phyloP scores from a whole-genome alignment of 2,329 filamentous ascomycete genomes.

The Colletotrichum cereale region DNA sequence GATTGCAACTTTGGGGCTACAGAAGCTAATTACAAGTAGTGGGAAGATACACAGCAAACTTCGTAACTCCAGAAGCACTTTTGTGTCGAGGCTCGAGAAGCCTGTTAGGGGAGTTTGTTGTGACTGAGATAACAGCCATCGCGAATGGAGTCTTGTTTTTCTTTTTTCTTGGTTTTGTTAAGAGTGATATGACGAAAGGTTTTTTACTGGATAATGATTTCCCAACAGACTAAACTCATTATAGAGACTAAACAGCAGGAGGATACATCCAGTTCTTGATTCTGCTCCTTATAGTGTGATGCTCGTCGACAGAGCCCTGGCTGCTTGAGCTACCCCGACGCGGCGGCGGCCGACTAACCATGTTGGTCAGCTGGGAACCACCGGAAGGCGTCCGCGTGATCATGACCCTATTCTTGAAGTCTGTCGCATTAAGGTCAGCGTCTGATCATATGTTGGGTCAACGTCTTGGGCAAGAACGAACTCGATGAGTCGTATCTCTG shows the following conservation, averaged over 20 bases:
- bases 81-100: neutral
- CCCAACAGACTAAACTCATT: neutral
- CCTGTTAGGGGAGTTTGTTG: neutral
- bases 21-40: neutral
- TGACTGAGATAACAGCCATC: too few species aligned
- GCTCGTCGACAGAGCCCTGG: constrained; percentile 22
- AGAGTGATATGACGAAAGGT: fast-evolving
- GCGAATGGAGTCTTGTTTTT: neutral
- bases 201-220: neutral
- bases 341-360: constrained; percentile 9
- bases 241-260: neutral
- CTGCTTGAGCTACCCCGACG: constrained; percentile 32
- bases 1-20: neutral
- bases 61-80: neutral
- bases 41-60: neutral
- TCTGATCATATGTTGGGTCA: neutral
- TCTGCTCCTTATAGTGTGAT: constrained; percentile 17
- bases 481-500: constrained; percentile 31
- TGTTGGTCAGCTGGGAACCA: constrained; percentile 32
- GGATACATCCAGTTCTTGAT: constrained; percentile 33
- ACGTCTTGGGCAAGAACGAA: neutral
- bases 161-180: fast-evolving
- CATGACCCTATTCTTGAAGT: constrained; percentile 34
- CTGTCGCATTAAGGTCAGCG: neutral
- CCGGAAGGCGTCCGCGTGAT: constrained; percentile 32